Evolutionary conservation across 768 basidiomycete genomes (phyloP).

Genomic region (Panus rudis): DNA sequence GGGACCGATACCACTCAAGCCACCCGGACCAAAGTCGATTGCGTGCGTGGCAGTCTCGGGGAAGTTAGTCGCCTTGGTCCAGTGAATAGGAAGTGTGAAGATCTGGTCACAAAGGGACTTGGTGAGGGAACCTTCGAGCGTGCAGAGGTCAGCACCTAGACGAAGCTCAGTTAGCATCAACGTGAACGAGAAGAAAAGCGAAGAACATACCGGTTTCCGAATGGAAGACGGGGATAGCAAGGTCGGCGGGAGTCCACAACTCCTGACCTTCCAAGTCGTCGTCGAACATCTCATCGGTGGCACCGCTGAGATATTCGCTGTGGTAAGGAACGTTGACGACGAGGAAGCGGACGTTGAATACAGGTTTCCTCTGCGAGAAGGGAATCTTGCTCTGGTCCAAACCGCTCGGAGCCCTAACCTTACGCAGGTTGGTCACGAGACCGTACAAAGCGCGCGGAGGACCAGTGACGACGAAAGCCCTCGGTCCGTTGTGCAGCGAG

Average conservation of each 20-base stretch:
- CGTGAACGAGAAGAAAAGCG: slow-evolving; percentile 5
- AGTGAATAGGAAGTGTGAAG: slow-evolving; percentile 87
- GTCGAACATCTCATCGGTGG: slow-evolving; percentile 67
- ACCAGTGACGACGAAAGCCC: slow-evolving; percentile 89
- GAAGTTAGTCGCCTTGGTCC: slow-evolving; percentile 86
- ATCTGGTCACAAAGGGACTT: slow-evolving; percentile 90
- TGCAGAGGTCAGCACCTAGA: slow-evolving; percentile 79
- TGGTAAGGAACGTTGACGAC: slow-evolving; percentile 97
- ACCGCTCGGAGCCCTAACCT: slow-evolving; percentile 80
- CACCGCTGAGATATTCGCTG: slow-evolving; percentile 73
- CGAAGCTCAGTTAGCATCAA: slow-evolving; percentile 11
- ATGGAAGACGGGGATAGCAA: slow-evolving; percentile 83
- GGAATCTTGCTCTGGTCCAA: slow-evolving; percentile 92
- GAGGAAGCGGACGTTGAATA: slow-evolving; percentile 89
- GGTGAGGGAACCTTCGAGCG: slow-evolving; percentile 63
- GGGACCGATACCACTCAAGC: slow-evolving; percentile 86
- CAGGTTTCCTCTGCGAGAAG: slow-evolving; percentile 90
- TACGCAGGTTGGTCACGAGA: slow-evolving; percentile 84
- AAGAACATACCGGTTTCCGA: slow-evolving; percentile 80
- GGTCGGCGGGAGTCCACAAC: slow-evolving; percentile 60
- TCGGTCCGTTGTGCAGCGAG: slow-evolving; percentile 90
- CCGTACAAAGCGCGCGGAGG: slow-evolving; percentile 90
- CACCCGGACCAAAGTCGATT: slow-evolving; percentile 95
- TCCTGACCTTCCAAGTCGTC: slow-evolving; percentile 75
- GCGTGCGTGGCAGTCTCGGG: slow-evolving; percentile 89